phyloP scores from a whole-genome alignment of 495 filamentous ascomycete genomes.

The Hypoxylon perforatum region DNA sequence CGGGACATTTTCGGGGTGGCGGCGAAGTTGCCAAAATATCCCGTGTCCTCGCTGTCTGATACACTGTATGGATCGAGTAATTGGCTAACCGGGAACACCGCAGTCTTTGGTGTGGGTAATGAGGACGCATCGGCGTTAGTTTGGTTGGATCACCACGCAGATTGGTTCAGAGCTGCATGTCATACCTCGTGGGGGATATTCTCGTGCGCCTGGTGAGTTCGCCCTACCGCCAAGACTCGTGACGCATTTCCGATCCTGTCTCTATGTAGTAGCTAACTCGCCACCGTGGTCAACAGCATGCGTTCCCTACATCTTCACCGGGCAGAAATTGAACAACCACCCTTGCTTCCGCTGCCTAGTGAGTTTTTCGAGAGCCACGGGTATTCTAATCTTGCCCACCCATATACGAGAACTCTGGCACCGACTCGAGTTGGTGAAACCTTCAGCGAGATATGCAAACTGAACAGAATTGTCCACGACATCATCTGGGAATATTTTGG shows the following conservation, averaged over 20 bases:
- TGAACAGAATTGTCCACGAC: conserved; percentile 33
- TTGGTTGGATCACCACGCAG: conserved; percentile 38
- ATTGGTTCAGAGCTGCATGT: conserved; percentile 40
- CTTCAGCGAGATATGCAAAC: conserved; percentile 36
- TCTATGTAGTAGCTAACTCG: conserved; percentile 13
- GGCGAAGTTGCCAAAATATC: not conserved
- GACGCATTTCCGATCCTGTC: not conserved
- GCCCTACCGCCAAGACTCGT: conserved; percentile 1
- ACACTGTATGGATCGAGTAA: conserved; percentile 9
- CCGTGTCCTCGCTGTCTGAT: conserved; percentile 4
- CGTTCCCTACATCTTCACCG: conserved; percentile 38
- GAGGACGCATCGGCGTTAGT: conserved; percentile 30
- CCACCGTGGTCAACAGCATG: conserved; percentile 18
- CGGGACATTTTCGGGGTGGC: not conserved
- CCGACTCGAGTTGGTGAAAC: conserved; percentile 5
- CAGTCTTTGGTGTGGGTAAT: conserved; percentile 38
- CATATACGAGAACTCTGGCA: not conserved
- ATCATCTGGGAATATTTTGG: conserved; percentile 40
- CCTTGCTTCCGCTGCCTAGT: conserved; percentile 37
- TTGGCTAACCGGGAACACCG: conserved; percentile 26
- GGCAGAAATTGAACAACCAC: conserved; percentile 36
- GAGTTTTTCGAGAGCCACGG: conserved; percentile 23
- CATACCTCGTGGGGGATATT: conserved; percentile 44
- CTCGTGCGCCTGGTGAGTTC: conserved; percentile 37
- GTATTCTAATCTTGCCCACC: conserved; percentile 9